A percentile compares a stretch with the other conserved stretches of the same genome.
phyloP scores from a whole-genome alignment of 2,329 filamentous ascomycete species.

The Botrytis elliptica region DNA sequence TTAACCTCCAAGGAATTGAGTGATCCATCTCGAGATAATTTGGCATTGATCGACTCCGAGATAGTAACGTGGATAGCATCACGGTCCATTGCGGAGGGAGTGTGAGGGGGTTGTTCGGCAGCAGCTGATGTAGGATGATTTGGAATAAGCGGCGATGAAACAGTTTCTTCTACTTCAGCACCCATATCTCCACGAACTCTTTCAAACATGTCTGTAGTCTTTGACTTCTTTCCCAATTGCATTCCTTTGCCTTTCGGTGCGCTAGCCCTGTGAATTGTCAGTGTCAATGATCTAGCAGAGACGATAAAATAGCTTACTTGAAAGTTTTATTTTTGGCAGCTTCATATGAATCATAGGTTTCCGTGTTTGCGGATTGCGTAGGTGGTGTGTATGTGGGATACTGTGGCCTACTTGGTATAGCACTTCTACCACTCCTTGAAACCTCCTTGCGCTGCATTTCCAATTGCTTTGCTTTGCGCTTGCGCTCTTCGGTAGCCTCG shows the following conservation, averaged over 20 bases:
- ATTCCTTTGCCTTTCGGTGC: slow-evolving; percentile 92
- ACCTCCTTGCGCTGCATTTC: slow-evolving; percentile 99
- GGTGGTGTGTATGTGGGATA: slow-evolving; percentile 90
- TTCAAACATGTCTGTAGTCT: slow-evolving; percentile 96
- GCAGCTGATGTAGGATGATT: slow-evolving; percentile 49
- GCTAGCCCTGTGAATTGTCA: slow-evolving; percentile 46
- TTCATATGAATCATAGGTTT: slow-evolving; percentile 91
- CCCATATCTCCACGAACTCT: slow-evolving; percentile 89
- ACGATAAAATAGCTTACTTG: slow-evolving; percentile 57
- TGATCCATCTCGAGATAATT: slow-evolving; percentile 82
- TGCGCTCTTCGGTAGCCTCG: slow-evolving; percentile 96
- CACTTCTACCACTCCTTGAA: slow-evolving; percentile 68
- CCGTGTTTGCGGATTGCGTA: slow-evolving; percentile 67
- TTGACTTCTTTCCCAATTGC: slow-evolving; percentile 98
- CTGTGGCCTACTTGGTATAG: slow-evolving; percentile 69
- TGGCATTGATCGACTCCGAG: slow-evolving; percentile 86
- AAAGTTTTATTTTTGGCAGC: slow-evolving; percentile 94
- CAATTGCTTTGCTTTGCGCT: slow-evolving; percentile 96
- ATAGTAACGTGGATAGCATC: slow-evolving; percentile 87
- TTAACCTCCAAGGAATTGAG: slow-evolving; percentile 85
- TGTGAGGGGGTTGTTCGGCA: slow-evolving; percentile 50
- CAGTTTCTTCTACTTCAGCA: slow-evolving; percentile 72
- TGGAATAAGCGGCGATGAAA: slow-evolving; percentile 62
- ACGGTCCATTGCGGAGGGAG: slow-evolving; percentile 69
- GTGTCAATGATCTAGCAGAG: slow-evolving; percentile 33